Evolutionary conservation across 805 yeast genomes (phyloP).

Genomic region (Spathaspora girioi): DNA sequence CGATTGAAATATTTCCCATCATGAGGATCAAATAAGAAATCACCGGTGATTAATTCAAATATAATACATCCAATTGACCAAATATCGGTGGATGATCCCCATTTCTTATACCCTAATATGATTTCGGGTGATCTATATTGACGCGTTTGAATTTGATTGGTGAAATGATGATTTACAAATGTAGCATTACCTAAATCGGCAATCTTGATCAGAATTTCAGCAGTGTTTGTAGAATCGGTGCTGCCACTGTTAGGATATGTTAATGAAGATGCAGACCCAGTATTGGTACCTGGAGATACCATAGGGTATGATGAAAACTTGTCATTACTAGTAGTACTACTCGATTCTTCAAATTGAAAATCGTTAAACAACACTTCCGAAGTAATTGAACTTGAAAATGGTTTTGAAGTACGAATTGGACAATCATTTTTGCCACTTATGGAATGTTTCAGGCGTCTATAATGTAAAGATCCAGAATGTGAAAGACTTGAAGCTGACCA

Average conservation of each 20-base stretch:
- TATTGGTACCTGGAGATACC: background rate
- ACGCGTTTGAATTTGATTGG: constrained; percentile 87
- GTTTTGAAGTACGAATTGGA: constrained; percentile 45
- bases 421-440: constrained; percentile 12
- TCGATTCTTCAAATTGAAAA: constrained; percentile 3
- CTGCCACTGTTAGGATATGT: background rate
- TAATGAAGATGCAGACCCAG: background rate
- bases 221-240: background rate
- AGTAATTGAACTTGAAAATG: constrained; percentile 43
- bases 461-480: constrained; percentile 5
- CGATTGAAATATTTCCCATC: constrained; percentile 44
- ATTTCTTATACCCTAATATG: constrained; percentile 33
- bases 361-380: constrained; percentile 14
- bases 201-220: constrained; percentile 52
- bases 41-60: constrained; percentile 60
- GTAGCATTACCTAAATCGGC: constrained; percentile 95
- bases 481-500: constrained; percentile 10
- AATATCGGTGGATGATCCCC: constrained; percentile 63
- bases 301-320: background rate
- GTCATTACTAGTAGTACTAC: background rate
- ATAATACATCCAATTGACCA: constrained; percentile 61
- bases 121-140: constrained; percentile 90
- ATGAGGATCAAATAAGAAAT: constrained; percentile 59
- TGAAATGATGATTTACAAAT: constrained; percentile 74
- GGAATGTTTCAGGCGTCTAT: constrained; percentile 12